Conservation (phyloP, 495 filamentous ascomycete genomes). For the Xylaria intraflava region DNA sequence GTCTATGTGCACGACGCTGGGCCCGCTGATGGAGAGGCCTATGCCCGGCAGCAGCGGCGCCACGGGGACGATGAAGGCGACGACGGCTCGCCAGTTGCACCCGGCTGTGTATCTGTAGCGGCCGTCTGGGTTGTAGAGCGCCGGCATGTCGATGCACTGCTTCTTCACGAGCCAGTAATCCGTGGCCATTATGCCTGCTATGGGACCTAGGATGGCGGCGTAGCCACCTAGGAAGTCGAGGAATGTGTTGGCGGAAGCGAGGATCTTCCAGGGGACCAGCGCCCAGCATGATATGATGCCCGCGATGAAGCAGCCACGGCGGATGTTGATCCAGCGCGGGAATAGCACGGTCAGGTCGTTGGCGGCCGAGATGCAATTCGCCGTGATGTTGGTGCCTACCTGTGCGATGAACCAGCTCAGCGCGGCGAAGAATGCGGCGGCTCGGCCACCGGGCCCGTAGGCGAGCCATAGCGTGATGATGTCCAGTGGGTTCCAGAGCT, state of each 20-base stretch:
- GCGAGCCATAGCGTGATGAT: constrained; percentile 45
- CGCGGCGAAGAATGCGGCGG: constrained; percentile 53
- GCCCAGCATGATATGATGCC: constrained; percentile 49
- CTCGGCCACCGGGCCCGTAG: constrained; percentile 36
- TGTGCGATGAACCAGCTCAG: constrained; percentile 45
- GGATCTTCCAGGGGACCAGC: constrained; percentile 58
- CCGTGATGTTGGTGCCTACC: constrained; percentile 55
- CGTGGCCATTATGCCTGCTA: constrained; percentile 58
- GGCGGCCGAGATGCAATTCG: constrained; percentile 51
- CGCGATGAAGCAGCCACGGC: constrained; percentile 48
- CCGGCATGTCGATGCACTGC: constrained; percentile 53
- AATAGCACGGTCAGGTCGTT: constrained; percentile 55
- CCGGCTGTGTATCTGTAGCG: constrained; percentile 50
- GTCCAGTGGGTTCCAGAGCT: constrained; percentile 52
- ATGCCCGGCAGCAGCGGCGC: constrained; percentile 52
- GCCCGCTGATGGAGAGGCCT: constrained; percentile 28
- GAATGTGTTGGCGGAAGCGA: constrained; percentile 50
- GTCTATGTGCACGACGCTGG: constrained; percentile 32
- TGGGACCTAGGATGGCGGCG: constrained; percentile 62
- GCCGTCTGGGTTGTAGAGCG: constrained; percentile 48
- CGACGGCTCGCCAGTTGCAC: constrained; percentile 59
- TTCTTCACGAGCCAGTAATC: constrained; percentile 64
- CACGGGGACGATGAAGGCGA: constrained; percentile 58
- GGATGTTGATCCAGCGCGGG: constrained; percentile 54
- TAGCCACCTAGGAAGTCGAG: constrained; percentile 58